Evolutionary conservation across 805 yeast genomes (phyloP).

Genomic region (Pichia nanzhaoensis): DNA sequence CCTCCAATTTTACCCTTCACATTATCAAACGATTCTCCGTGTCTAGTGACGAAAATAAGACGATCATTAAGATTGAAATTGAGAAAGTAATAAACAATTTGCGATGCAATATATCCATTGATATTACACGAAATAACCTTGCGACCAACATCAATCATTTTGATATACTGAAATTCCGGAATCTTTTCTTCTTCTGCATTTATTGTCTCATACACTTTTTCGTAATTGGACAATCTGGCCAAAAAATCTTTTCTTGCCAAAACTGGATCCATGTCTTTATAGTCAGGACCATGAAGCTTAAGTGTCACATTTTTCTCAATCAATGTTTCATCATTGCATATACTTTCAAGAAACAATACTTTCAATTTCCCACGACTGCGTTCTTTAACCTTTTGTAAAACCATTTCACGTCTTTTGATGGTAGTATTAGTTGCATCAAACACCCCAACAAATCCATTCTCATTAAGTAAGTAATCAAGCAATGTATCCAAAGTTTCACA

Average conservation of each 20-base stretch:
- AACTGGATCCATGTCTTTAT: slow-evolving; percentile 76
- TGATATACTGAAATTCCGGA: slow-evolving; percentile 72
- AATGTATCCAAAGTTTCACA: slow-evolving; percentile 84
- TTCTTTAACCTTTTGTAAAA: slow-evolving; percentile 49
- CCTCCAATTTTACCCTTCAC: slow-evolving; percentile 88
- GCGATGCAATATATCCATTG: slow-evolving; percentile 82
- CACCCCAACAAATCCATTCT: slow-evolving; percentile 87
- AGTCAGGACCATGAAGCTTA: slow-evolving; percentile 90
- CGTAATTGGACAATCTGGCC: slow-evolving; percentile 75
- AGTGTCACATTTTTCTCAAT: slow-evolving; percentile 77
- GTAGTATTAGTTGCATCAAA: slow-evolving; percentile 83
- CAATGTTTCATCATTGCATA: slow-evolving; percentile 72
- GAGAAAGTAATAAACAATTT: slow-evolving; percentile 81
- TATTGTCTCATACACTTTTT: slow-evolving; percentile 82
- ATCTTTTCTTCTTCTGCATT: slow-evolving; percentile 64
- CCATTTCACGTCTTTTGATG: slow-evolving; percentile 52
- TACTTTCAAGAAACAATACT: slow-evolving; percentile 78
- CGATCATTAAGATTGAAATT: slow-evolving; percentile 85
- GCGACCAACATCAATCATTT: slow-evolving; percentile 94
- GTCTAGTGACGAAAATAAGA: slow-evolving; percentile 92
- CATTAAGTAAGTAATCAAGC: slow-evolving; percentile 70
- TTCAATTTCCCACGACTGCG: slow-evolving; percentile 58
- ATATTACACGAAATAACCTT: slow-evolving; percentile 90
- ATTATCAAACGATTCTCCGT: slow-evolving; percentile 88
- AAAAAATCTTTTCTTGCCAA: slow-evolving; percentile 75